Evolutionary conservation across 345 rosid genomes (phyloP), one percentile per base, ranked within the genome.

Genomic region (Geranium brycei): DNA sequence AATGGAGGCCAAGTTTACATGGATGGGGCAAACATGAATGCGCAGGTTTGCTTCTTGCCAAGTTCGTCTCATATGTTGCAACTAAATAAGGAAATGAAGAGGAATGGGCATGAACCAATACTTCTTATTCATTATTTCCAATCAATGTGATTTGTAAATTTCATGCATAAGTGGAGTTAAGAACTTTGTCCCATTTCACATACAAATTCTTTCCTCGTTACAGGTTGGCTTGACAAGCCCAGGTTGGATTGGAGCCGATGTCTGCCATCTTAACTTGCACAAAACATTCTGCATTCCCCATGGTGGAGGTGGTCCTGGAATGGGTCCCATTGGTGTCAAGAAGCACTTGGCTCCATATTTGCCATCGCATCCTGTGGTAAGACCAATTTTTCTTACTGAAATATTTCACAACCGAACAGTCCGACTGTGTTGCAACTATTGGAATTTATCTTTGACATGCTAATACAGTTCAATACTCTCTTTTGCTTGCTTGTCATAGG

Each of bases 1-100:
- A 90, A 93, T 66, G 99, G 99, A 75, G 99, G 96, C 66, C 97
- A 95, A 75, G 96, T 91, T 63, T 95, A 95, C 83, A 95, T 95
- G 99, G 99, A 95, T 68, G 99, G 99, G 18, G 97, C 97, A 57
- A 95, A 95, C 88, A 91, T 95, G 99, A 93, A 93, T 72, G 97
- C 96, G n/a, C 93, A 93, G 97, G 97, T 91, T 47, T 47, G 40
- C 64, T 66, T 57, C 71, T 63, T n/a, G 56, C 17, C 64, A 38
- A 57, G 32, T 23, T 63, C 66, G 65, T 31, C 61, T 51, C 28
- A 2, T 32, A 19, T 57, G 55, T 19, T 57, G 30, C 53, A 47
- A 47, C 14, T 47, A 47, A 47, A 8, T 47, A 10, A 38, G 53
- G 13, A 2, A 47, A 6, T 47, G 53, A 11, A 47, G 53, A 47